phyloP scores from a whole-genome alignment of 371 early-diverging fungal species.

The Lichtheimia ornata region DNA sequence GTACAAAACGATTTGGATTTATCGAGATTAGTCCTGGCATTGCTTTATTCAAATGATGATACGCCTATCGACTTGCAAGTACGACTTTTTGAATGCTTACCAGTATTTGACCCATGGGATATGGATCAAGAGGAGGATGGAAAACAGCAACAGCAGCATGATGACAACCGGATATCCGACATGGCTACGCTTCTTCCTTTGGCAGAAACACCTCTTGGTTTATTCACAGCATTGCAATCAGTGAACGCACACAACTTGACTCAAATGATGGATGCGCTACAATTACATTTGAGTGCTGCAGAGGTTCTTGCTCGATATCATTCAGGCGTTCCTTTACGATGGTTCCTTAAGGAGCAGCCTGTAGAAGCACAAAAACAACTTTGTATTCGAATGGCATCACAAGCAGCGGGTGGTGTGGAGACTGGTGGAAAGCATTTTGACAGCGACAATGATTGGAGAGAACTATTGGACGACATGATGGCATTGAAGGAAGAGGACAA shows the following conservation, averaged over 20 bases:
- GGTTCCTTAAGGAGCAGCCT: conserved; percentile 58
- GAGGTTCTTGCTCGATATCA: conserved; percentile 68
- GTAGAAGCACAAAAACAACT: conserved; percentile 57
- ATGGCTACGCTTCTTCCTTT: conserved; percentile 33
- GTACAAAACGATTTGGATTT: conserved; percentile 61
- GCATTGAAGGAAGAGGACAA: conserved; percentile 42
- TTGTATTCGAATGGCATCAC: conserved; percentile 66
- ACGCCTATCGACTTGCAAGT: conserved; percentile 44
- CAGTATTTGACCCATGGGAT: conserved; percentile 57
- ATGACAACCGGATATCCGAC: conserved; percentile 4
- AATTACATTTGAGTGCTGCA: conserved; percentile 64
- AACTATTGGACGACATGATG: conserved; percentile 69
- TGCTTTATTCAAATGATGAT: conserved; percentile 50
- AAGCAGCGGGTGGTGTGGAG: conserved; percentile 62
- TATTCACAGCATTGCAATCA: conserved; percentile 51
- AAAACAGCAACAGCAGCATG: conserved; percentile 5
- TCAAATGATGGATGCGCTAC: conserved; percentile 63
- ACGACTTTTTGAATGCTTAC: conserved; percentile 67
- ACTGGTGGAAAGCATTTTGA: conserved; percentile 57
- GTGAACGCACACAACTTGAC: conserved; percentile 52
- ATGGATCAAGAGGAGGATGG: conserved; percentile 20
- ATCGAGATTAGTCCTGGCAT: conserved; percentile 54
- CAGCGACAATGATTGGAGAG: conserved; percentile 72
- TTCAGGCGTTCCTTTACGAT: conserved; percentile 58
- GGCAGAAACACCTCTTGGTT: conserved; percentile 23